Base-by-base conservation (phyloP, 2,329 filamentous ascomycete species). In the Fusarium subtropicale region DNA sequence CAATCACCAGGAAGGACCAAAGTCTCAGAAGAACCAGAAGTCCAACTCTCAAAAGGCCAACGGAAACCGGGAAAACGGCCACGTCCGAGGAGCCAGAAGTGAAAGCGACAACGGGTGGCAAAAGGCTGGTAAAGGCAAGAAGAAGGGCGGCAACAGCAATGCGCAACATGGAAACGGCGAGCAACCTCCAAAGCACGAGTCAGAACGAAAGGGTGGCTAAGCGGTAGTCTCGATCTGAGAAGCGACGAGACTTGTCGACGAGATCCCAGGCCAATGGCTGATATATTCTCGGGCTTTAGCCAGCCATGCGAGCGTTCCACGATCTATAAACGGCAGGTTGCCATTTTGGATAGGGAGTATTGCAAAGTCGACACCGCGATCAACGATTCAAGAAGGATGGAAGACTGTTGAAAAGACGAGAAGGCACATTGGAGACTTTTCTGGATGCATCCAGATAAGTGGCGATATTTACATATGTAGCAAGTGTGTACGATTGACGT, bases 161-260 rank as follows among this genome's bases (percentile, higher is more conserved):
- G 74, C 79, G 9, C 73, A 75, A 31, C 69, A 71, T 28, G 70
- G 64, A 41, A 82, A 83, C 30, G 81, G 82, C 62, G 88, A 91
- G 75, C 82, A 84, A 75, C 80, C 80, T 22, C 88, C 88, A 4
- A 87, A 84, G 76, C 84, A 88, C 55, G 85, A 86, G 15, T 85
- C 84, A 3, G 88, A 90, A 63, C 85, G 88, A 61, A 90, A 90
- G 72, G 88, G 88, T 3, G 88, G 88, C 50, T 90, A 60, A 56
- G 34, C 20, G 15, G 33, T 41, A 16, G 18, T 66, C 54, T 68
- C 60, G 54, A 64, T 65, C 64, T 67, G 65, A 67, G 50, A 68
- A 69, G 65, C 28, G 66, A 65, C 62, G 62, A 66, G 62, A 50
- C 41, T 54, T 26, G 42, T 48, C 59, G 28, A 42, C 20, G 8